Evolutionary conservation across 805 yeast genomes (phyloP).

Genomic region (Candida awuae): DNA sequence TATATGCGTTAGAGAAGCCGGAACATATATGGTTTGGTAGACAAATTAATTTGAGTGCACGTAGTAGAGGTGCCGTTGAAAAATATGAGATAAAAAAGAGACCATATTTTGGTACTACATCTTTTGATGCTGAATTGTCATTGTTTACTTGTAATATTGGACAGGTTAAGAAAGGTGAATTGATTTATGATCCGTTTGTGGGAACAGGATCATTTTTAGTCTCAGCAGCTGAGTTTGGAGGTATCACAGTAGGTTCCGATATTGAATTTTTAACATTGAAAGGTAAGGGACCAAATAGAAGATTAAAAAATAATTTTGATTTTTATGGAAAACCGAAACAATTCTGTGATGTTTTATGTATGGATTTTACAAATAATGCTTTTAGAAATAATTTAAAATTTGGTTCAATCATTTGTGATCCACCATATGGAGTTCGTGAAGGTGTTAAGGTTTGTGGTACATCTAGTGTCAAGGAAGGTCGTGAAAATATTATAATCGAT

Average conservation of each 20-base stretch:
- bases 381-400: slow-evolving; percentile 52
- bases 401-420: slow-evolving; percentile 88
- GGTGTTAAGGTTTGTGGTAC: slow-evolving; percentile 92
- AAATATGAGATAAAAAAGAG: slow-evolving; percentile 73
- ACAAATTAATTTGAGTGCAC: slow-evolving; percentile 51
- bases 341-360: slow-evolving; percentile 70
- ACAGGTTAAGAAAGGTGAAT: slow-evolving; percentile 53
- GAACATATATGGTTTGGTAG: slow-evolving; percentile 66
- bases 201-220: slow-evolving; percentile 94
- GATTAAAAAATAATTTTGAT: slow-evolving; percentile 53
- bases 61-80: slow-evolving; percentile 59
- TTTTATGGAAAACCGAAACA: slow-evolving; percentile 55
- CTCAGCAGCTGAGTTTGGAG: slow-evolving; percentile 82
- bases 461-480: slow-evolving; percentile 49
- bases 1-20: slow-evolving; percentile 43
- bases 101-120: slow-evolving; percentile 89
- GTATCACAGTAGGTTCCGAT: slow-evolving; percentile 76
- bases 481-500: slow-evolving; percentile 65
- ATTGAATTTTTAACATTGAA: slow-evolving; percentile 74
- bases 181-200: slow-evolving; percentile 89
- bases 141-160: slow-evolving; percentile 83
- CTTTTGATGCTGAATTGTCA: slow-evolving; percentile 91
- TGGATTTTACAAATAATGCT: slow-evolving; percentile 94
- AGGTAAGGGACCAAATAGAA: slow-evolving; percentile 42
- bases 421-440: slow-evolving; percentile 96